Conservation (phyloP, 352 stramenopile species). For the Phytopythium aichiense region DNA sequence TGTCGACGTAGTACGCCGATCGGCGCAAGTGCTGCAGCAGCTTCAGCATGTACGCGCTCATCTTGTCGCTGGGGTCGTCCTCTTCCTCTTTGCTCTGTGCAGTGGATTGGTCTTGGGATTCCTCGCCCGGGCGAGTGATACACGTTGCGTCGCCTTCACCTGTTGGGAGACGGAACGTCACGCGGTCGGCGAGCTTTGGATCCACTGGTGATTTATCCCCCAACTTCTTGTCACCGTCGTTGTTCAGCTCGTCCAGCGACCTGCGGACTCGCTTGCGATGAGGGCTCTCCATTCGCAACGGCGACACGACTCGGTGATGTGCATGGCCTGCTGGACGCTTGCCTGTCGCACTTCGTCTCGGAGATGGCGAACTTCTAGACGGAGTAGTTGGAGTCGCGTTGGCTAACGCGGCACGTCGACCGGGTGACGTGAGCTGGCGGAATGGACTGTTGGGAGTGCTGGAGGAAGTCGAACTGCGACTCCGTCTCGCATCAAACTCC, state of each 20-base stretch:
- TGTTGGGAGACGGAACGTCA: conserved; percentile 48
- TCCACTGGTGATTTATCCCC: conserved; percentile 13
- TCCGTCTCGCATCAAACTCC: conserved; percentile 42
- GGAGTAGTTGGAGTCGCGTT: conserved; percentile 5
- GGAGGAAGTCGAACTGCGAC: conserved; percentile 13
- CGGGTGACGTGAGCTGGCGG: conserved; percentile 21
- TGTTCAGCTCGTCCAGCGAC: conserved; percentile 33
- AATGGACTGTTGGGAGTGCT: conserved; percentile 36
- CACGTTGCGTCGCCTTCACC: conserved; percentile 28
- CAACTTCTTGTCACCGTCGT: conserved; percentile 15
- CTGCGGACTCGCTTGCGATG: conserved; percentile 43
- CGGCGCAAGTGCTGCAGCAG: conserved; percentile 59
- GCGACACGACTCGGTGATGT: conserved; percentile 10
- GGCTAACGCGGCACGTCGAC: conserved; percentile 1
- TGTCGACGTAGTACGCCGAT: conserved; percentile 60
- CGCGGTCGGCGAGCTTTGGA: conserved; percentile 42
- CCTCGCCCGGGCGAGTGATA: conserved; percentile 48
- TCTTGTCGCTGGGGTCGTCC: conserved; percentile 25
- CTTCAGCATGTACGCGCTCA: conserved; percentile 46
- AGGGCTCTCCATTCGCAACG: conserved; percentile 25
- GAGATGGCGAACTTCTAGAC: conserved; percentile 25
- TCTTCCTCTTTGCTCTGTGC: conserved; percentile 9
- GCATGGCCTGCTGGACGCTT: conserved; percentile 29
- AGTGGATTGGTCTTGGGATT: conserved; percentile 36
- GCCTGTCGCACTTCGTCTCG: conserved; percentile 14